Conservation (phyloP, 345 rosid species). For the Conringia planisiliqua region DNA sequence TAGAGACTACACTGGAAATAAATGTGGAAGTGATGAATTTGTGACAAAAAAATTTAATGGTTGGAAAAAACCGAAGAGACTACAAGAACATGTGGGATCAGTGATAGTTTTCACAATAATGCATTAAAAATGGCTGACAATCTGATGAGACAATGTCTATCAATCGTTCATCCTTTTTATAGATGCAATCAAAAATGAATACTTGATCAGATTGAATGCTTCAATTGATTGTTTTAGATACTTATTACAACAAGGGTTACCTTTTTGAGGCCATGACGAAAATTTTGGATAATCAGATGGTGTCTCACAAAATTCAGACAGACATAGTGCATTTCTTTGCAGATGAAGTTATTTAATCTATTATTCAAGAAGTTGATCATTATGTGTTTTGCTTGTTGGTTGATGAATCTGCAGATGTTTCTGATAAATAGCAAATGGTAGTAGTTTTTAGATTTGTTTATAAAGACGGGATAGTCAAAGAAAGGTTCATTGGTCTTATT, state of each 20-base stretch:
- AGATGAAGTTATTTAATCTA: background rate
- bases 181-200: no score
- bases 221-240: no score
- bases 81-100: background rate
- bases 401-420: background rate
- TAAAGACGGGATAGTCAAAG: background rate
- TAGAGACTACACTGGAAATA: background rate
- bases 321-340: background rate
- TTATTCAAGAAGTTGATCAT: background rate
- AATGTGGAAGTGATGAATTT: background rate
- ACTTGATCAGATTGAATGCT: no score
- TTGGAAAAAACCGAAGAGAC: background rate
- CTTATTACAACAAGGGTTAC: no score
- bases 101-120: background rate
- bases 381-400: background rate
- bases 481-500: background rate
- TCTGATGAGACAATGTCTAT: no score
- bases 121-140: no score
- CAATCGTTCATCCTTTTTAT: no score
- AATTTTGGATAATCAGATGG: background rate
- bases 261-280: no score
- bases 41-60: background rate
- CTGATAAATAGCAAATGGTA: background rate
- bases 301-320: background rate
- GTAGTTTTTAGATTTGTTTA: background rate